Evolutionary conservation across 495 filamentous ascomycete genomes (phyloP), one percentile per base, ranked within the genome.

Genomic region (Talaromyces proteolyticus): DNA sequence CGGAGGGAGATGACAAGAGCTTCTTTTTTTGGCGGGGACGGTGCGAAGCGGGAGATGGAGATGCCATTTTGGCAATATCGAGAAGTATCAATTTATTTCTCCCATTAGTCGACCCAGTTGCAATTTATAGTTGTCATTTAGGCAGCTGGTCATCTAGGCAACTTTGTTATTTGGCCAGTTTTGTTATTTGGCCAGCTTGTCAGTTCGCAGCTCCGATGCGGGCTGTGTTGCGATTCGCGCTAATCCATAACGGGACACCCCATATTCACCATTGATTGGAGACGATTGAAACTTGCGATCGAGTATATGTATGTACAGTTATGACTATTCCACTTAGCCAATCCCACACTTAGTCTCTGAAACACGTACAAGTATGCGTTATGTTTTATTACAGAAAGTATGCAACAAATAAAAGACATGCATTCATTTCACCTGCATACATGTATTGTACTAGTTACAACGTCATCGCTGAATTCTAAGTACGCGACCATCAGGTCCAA

Each of bases 11-110:
- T 53, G 55, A 52, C 57, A 66, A 64, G 49, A 68, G 60, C 57
- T 75, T 79, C 58, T 73, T 75, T 67, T 80, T 81, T 63, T 77
- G 82, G 42, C 81, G 76, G 16, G 81, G 79, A 45, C 79, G 81
- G 55, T 80, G 72, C 5, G 78, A 67, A 1, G 72, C 61, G 40
- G 68, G 56, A 34, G 57, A 60, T 1, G 61, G 47, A n/a, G 46
- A 48, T 7, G 47, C 47, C 47, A 49, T 49, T n/a, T 1, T 49
- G 34, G 47, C 47, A 38, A n/a, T 39, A 22, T 49, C 11, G 37
- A 39, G 18, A 8, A 16, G 10, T 7, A 12, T 23, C 36, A 49
- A 23, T 41, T 39, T 20, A 25, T 7, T 41, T 2, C 38, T 34
- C 29, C 29, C 29, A 34, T 34, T 34, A 34, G 29, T 34, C 14